Percentiles rank a stretch among this genome's conserved stretches.
These are phyloP conservation scores for Colletotrichum sp. DNA, from an alignment of 2,329 filamentous ascomycete genomes.

Conservation along the genomic window DNA sequence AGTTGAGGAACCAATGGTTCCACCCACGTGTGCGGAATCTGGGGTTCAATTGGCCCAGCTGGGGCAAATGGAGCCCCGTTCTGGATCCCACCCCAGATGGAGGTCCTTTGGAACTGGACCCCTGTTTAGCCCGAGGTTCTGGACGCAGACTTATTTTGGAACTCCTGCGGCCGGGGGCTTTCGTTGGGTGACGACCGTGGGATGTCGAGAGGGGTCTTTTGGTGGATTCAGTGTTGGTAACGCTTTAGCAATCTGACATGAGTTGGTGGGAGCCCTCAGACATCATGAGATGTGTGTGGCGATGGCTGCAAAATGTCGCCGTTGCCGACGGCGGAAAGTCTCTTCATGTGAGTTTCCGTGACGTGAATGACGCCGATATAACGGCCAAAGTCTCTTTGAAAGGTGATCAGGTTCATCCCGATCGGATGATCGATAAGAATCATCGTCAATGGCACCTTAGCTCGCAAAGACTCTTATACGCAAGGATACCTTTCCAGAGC, in stretches of 20 bases:
- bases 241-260: background rate
- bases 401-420: background rate
- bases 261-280: background rate
- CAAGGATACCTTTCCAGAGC: background rate
- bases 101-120: background rate
- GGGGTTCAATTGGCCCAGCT: constrained; percentile 12
- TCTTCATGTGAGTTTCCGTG: background rate
- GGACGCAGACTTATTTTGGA: background rate
- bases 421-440: background rate
- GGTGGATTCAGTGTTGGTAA: background rate
- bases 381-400: background rate
- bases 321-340: background rate
- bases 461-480: background rate
- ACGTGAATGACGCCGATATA: background rate
- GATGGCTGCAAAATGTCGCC: background rate
- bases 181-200: background rate
- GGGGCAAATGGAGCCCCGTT: background rate
- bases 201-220: background rate
- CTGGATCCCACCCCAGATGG: background rate
- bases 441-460: background rate
- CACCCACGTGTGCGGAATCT: constrained; percentile 12
- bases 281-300: background rate
- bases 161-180: background rate
- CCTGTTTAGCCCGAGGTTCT: background rate
- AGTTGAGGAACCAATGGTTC: background rate